These are phyloP conservation scores for Lactifluus hygrophoroides DNA, from an alignment of 768 basidiomycete genomes.

Conservation along the genomic window DNA sequence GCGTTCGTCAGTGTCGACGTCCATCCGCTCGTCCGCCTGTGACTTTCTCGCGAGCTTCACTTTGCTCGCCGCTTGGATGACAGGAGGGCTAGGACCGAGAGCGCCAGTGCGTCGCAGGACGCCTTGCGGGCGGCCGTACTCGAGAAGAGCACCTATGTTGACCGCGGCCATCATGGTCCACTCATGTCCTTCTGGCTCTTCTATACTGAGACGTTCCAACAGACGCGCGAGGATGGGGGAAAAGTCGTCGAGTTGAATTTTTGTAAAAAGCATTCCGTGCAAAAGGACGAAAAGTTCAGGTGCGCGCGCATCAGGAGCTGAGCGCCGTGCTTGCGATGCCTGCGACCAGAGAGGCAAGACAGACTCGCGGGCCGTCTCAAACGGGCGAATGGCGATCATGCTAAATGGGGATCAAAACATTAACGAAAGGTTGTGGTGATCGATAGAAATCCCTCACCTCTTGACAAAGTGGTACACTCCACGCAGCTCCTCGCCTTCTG, in stretches of 20 bases:
- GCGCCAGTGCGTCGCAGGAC: conserved; percentile 56
- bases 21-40: conserved; percentile 43
- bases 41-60: conserved; percentile 30
- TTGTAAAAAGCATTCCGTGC: conserved; percentile 96
- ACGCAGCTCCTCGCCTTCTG: conserved; percentile 70
- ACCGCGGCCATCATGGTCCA: conserved; percentile 97
- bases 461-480: conserved; percentile 92
- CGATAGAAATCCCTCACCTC: conserved; percentile 49
- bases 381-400: conserved; percentile 87
- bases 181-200: conserved; percentile 72
- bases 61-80: conserved; percentile 32
- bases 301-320: conserved; percentile 62
- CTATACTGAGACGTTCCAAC: conserved; percentile 77
- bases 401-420: conserved; percentile 32
- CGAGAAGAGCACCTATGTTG: conserved; percentile 74
- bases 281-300: conserved; percentile 83
- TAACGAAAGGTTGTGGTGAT: background rate
- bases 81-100: conserved; percentile 23
- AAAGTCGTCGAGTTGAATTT: conserved; percentile 91
- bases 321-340: conserved; percentile 61
- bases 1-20: conserved; percentile 46
- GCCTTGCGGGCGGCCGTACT: conserved; percentile 75
- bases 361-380: conserved; percentile 81
- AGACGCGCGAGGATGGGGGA: conserved; percentile 71
- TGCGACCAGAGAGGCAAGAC: conserved; percentile 83